Base-by-base conservation (phyloP, 768 basidiomycete species). In the Dentipellis fragilis region DNA sequence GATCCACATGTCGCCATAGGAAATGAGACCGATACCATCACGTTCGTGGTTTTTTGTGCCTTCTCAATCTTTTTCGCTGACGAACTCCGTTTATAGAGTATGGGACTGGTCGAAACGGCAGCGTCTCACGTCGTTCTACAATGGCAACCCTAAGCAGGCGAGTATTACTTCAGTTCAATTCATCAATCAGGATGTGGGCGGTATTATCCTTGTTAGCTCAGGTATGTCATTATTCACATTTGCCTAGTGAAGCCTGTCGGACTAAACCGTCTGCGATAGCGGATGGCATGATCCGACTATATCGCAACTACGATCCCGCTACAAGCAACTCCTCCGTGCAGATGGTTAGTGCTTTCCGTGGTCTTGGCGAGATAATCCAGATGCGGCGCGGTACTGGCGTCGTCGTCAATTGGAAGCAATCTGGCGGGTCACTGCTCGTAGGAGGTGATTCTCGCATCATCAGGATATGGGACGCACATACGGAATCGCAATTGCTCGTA, bases 121-220 rank as follows among this genome's bases (percentile, higher is more conserved):
- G 62, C 81, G 84, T 23, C 65, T 98, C 54, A 86, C 84, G 58
- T 78, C 82, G 55, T 98, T 97, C 72, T 86, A 81, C 64, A 97
- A 98, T 62, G 92, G 90, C 49, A 93, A 94, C 66, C 80, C 86
- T 1, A 75, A 73, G 54, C 87, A 87, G 37, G 88, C 87, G 4
- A 85, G 80, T 54, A 89, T 97, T 56, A 94, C 96, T 0, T 85
- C 89, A 2, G 71, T 97, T 19, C 83, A 92, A 54, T 85, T 97
- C 65, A 91, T 98, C 68, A 97, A 99, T 67, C 91, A 99, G 70
- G 93, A 96, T 56, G 87, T 93, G 12, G 88, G 90, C 9, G 93
- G 92, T 1, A 84, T 97, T 47, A 82, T 98, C 53, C 69, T 98
- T 54, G 86, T 88, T 23, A 93, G 85, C 4, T 88, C 95, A 58